A percentile compares a stretch with the other conserved stretches of the same genome.
Evolutionary conservation across 495 filamentous ascomycete genomes (phyloP).

Genomic region (Annulohypoxylon maeteangense): DNA sequence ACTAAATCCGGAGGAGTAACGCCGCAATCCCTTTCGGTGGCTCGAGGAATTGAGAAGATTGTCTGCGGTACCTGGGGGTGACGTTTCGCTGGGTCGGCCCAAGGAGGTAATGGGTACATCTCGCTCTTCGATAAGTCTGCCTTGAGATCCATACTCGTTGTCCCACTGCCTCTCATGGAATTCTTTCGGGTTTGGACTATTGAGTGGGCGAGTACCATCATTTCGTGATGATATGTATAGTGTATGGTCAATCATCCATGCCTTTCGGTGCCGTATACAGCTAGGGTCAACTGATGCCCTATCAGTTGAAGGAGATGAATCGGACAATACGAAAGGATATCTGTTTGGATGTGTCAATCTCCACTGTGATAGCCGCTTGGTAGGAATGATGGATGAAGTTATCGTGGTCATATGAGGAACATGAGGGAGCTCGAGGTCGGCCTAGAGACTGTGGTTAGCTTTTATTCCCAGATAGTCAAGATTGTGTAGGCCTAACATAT

Average conservation of each 20-base stretch:
- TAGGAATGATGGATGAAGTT: constrained; percentile 47
- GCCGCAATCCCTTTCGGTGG: constrained; percentile 31
- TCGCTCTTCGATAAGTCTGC: constrained; percentile 43
- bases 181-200: constrained; percentile 44
- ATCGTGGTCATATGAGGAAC: constrained; percentile 52
- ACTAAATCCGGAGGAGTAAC: constrained; percentile 25
- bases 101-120: constrained; percentile 36
- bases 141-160: constrained; percentile 31
- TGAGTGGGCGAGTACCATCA: constrained; percentile 45
- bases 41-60: constrained; percentile 15
- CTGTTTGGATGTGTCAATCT: constrained; percentile 39
- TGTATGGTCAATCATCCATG: constrained; percentile 50
- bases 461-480: neutral
- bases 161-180: constrained; percentile 51
- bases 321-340: constrained; percentile 48
- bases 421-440: constrained; percentile 48
- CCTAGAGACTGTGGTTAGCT: constrained; percentile 37
- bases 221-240: constrained; percentile 44
- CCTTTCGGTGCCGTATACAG: constrained; percentile 46
- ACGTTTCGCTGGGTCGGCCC: constrained; percentile 28
- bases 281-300: constrained; percentile 37
- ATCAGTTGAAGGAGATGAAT: constrained; percentile 36
- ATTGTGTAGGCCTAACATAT: constrained; percentile 38
- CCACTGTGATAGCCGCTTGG: constrained; percentile 43
- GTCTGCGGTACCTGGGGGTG: constrained; percentile 35